Conservation (phyloP, 768 basidiomycete species). For the Suillus lakei region DNA sequence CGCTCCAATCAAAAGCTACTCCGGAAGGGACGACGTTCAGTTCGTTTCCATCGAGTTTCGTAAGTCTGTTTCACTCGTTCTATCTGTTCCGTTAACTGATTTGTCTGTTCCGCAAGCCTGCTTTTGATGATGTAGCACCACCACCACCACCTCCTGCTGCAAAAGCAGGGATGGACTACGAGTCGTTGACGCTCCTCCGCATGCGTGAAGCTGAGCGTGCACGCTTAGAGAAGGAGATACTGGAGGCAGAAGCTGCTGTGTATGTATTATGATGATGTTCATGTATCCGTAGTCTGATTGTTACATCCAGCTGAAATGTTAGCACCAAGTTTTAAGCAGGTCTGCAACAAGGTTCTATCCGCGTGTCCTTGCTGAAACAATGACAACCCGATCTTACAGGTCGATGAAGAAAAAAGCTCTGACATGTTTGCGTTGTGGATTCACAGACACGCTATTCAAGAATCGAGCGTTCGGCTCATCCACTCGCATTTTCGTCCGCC, state of each 20-base stretch:
- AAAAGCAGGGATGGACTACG: constrained; percentile 67
- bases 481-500: background rate
- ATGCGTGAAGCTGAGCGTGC: constrained; percentile 82
- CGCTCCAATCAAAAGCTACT: constrained; percentile 26
- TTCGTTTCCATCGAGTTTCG: constrained; percentile 53
- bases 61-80: constrained; percentile 43
- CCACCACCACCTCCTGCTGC: constrained; percentile 26
- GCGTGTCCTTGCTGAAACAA: background rate
- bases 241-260: constrained; percentile 62
- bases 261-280: background rate
- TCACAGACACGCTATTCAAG: background rate
- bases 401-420: background rate
- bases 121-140: constrained; percentile 11
- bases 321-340: background rate
- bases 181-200: constrained; percentile 79
- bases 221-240: constrained; percentile 75
- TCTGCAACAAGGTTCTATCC: background rate
- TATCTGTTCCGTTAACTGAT: background rate
- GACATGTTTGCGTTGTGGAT: background rate
- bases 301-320: background rate
- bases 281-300: background rate
- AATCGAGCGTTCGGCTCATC: background rate
- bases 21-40: constrained; percentile 48
- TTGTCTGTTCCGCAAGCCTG: background rate
- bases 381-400: background rate